phyloP scores from a whole-genome alignment of 495 filamentous ascomycete species.

The Cairneyella variabilis region DNA sequence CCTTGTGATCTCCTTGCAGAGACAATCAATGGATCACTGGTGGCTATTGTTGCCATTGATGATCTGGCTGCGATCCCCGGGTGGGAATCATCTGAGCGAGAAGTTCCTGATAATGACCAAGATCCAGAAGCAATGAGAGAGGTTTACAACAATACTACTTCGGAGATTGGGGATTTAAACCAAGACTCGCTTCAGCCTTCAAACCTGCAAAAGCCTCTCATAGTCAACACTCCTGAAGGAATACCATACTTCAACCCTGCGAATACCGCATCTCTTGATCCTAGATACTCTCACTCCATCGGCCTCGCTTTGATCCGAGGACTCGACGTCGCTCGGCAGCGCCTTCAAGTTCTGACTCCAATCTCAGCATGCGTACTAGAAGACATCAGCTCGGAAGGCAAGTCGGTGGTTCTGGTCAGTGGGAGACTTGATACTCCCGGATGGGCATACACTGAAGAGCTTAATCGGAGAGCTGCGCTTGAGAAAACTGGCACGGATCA shows the following conservation, averaged over 20 bases:
- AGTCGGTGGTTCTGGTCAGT: slow-evolving; percentile 48
- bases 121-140: not conserved
- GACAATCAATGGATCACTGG: slow-evolving; percentile 24
- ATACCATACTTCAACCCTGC: slow-evolving; percentile 28
- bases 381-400: slow-evolving; percentile 25
- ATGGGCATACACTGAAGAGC: slow-evolving; percentile 55
- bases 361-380: slow-evolving; percentile 31
- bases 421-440: slow-evolving; percentile 54
- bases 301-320: slow-evolving; percentile 52
- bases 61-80: slow-evolving; percentile 25
- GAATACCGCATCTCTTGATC: slow-evolving; percentile 22
- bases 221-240: slow-evolving; percentile 18
- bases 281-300: slow-evolving; percentile 30
- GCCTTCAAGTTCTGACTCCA: slow-evolving; percentile 52
- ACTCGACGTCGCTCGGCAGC: slow-evolving; percentile 40
- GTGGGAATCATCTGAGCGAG: slow-evolving; percentile 3
- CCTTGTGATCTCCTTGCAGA: slow-evolving; percentile 20
- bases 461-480: slow-evolving; percentile 25
- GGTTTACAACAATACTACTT: not conserved
- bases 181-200: not conserved
- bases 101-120: not conserved
- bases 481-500: slow-evolving; percentile 8
- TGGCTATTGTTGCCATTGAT: slow-evolving; percentile 26
- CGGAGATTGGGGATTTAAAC: slow-evolving; percentile 3
- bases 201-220: slow-evolving; percentile 4